Conservation (phyloP, 768 basidiomycete genomes). For the Auricularia auricula-judae region DNA sequence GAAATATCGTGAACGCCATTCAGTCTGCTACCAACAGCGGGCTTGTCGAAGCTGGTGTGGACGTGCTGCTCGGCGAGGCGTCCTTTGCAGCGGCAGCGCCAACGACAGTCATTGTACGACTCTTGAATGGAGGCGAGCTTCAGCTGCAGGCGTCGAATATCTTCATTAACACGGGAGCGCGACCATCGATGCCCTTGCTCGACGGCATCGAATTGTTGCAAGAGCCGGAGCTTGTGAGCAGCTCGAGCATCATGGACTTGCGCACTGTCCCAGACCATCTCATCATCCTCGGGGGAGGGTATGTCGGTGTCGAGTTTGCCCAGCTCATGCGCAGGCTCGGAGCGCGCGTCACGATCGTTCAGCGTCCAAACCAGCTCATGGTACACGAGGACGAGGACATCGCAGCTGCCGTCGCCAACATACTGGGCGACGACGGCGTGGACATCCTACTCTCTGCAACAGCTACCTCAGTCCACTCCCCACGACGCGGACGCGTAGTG, state of each 20-base stretch:
- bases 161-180: conserved; percentile 10
- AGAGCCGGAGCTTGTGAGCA: conserved; percentile 6
- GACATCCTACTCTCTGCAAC: not conserved
- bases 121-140: conserved; percentile 3
- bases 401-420: conserved; percentile 1
- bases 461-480: not conserved
- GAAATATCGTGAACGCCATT: not conserved
- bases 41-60: not conserved
- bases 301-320: conserved; percentile 10
- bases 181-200: conserved; percentile 3
- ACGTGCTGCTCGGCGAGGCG: not conserved
- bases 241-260: conserved; percentile 10
- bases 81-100: conserved; percentile 8
- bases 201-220: conserved; percentile 5
- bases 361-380: conserved; percentile 7
- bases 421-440: conserved; percentile 8
- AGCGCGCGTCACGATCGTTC: conserved; percentile 8
- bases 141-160: conserved; percentile 7
- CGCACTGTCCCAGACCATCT: conserved; percentile 9
- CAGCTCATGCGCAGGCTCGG: conserved; percentile 11
- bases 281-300: conserved; percentile 10
- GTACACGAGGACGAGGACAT: conserved; percentile 8
- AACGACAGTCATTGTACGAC: conserved; percentile 3
- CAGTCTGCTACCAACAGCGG: not conserved
- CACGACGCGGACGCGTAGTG: not conserved